Percentiles rank a stretch among this genome's conserved stretches.
These are phyloP conservation scores for Solanum bulbocastanum DNA, from an alignment of 257 asterid genomes.

Conservation along the genomic window DNA sequence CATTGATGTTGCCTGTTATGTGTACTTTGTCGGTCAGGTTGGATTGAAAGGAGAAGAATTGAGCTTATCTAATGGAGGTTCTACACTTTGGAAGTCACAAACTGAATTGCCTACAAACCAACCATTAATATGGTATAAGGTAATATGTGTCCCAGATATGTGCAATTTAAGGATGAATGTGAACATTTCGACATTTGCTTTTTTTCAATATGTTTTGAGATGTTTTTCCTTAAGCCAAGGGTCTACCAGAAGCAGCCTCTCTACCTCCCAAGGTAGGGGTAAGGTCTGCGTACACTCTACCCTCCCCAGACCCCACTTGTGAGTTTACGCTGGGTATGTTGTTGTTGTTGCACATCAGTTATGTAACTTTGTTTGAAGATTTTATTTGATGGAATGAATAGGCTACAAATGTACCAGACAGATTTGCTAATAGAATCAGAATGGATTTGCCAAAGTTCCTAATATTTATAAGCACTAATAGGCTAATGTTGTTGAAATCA, in stretches of 20 bases:
- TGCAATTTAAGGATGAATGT: not conserved
- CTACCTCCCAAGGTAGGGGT: not conserved
- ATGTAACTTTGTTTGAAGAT: not conserved
- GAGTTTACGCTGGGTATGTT: not conserved
- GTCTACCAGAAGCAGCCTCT: not conserved
- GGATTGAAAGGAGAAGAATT: constrained; percentile 76
- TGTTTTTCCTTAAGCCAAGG: not conserved
- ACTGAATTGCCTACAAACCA: constrained; percentile 60
- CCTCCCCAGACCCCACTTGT: not conserved
- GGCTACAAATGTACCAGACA: not conserved
- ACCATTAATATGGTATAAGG: constrained; percentile 93
- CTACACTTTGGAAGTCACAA: constrained; percentile 58
- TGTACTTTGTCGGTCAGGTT: constrained; percentile 35
- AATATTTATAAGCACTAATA: not conserved
- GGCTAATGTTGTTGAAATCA: not conserved
- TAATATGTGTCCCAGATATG: constrained; percentile 1
- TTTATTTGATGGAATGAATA: not conserved
- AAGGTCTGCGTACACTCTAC: not conserved
- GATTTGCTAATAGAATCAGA: not conserved
- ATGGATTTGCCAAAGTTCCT: not conserved
- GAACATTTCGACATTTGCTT: not conserved
- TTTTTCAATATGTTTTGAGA: not conserved
- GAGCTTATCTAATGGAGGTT: constrained; percentile 46
- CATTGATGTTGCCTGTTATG: not conserved
- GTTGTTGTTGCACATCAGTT: not conserved